Percentiles rank a stretch among this genome's conserved stretches.
Conservation (phyloP, 441 rosid species). For the Euphorbia corollata region DNA sequence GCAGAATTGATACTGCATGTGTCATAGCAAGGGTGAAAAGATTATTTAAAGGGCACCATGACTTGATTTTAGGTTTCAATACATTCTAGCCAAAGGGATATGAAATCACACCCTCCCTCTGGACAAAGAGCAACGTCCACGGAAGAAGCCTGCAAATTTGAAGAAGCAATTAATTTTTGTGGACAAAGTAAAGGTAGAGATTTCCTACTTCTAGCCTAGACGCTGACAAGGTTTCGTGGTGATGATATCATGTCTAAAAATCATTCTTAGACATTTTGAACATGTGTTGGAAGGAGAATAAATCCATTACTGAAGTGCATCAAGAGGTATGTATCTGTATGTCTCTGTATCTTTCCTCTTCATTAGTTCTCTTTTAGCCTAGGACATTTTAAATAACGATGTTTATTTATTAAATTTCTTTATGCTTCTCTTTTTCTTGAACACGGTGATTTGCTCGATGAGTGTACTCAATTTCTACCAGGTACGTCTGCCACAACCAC, state of each 20-base stretch:
- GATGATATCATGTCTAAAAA: too few species aligned
- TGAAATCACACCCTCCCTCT: constrained; percentile 72
- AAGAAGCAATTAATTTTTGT: constrained; percentile 93
- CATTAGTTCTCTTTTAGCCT: not conserved
- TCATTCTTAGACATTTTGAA: too few species aligned
- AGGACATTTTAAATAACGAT: not conserved
- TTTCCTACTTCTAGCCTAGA: too few species aligned
- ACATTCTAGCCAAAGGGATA: constrained; percentile 95
- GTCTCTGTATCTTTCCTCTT: constrained; percentile 13
- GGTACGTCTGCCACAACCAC: constrained; percentile 69
- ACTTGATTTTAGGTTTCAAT: constrained; percentile 91
- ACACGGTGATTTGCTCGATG: constrained; percentile 74
- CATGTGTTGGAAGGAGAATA: constrained; percentile 11
- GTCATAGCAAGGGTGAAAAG: constrained; percentile 90
- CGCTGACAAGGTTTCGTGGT: too few species aligned
- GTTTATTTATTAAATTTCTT: constrained; percentile 9
- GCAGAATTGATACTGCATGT: constrained; percentile 83
- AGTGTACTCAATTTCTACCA: constrained; percentile 85
- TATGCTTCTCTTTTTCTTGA: constrained; percentile 65
- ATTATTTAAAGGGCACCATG: constrained; percentile 78
- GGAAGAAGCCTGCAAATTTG: constrained; percentile 96
- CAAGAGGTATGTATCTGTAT: constrained; percentile 57
- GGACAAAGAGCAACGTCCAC: constrained; percentile 70
- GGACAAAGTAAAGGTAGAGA: constrained; percentile 86
- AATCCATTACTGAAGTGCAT: constrained; percentile 83